Evolutionary conservation across 495 filamentous ascomycete species (phyloP), one percentile per base, ranked within the genome.

Genomic region (Podospora didyma): DNA sequence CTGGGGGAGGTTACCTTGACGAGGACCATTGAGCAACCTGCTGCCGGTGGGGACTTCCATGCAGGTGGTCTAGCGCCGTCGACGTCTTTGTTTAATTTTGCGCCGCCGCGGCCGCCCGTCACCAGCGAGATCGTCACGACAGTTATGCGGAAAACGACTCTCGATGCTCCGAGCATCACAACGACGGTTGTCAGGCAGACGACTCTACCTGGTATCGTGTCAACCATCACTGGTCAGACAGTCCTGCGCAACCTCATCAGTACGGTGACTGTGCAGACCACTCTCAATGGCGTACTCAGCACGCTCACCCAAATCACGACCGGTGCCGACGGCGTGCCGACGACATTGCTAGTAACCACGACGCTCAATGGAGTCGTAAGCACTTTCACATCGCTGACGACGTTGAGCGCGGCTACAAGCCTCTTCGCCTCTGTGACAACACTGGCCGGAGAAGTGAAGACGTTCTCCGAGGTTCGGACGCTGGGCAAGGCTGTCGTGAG

Each of bases 321-420:
- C 16, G 20, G 20, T 2, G 7, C 12, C 37, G n/a, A 44, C 23
- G 39, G 39, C 21, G 21, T 34, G 0, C 7, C 23, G 7, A 45
- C 9, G 17, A 28, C 39, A 16, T 44, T 53, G 17, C n/a, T 31
- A 14, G 47, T 16, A 22, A 23, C 28, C 45, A 57, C 22, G 17
- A 54, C 54, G 16, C 49, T 62, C 17, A 54, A 62, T 17, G 62
- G 62, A 4, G 49, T 54, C 3, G 57, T 64, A 2, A 58, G 60
- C 16, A 28, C 51, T 9, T 26, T 58, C 21, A 54, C 50, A 12
- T 56, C 50, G 11, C 55, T 59, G 35, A 60, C 54, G 14, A 58
- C 53, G 0, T 7, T 60, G 11, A 44, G 54, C 51, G 52, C 17
- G 5, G 48, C 51, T 11, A 46, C 55, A 12, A 41, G 31, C 31